Base-by-base conservation (phyloP, 208 protist species). In the Leptomonas pyrrhocoris region DNA sequence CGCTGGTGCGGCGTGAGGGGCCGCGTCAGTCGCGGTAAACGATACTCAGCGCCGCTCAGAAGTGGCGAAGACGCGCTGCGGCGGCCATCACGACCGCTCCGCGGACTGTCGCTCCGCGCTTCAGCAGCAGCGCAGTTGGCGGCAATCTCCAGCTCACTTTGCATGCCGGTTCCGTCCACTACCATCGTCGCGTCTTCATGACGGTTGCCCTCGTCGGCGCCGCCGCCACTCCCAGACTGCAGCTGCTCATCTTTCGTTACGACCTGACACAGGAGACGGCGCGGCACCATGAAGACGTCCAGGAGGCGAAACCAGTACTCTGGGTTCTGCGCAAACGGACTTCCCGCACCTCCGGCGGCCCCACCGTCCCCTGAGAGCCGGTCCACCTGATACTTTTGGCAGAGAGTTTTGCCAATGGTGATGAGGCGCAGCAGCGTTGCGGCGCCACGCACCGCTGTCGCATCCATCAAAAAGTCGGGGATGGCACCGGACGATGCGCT, bases 301-400 rank as follows among this genome's bases (percentile, higher is more conserved):
- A 94, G 73, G 12, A 94, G 67, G 19, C 68, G 66, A 53, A 94
- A 90, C 88, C 88, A 93, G 28, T 77, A 69, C 49, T 68, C 65
- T n/a, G 55, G 21, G 30, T n/a, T 60, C 21, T 48, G 53, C 25
- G 43, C 7, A 25, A 45, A 42, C 27, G 19, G 2, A 28, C 43
- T 19, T 38, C 40, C 55, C 15, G 38, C n/a, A 60, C 38, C 60
- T 21, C 11, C 30, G 15, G 12, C 42, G 0, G 16, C 25, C n/a
- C 23, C 40, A 21, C 61, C 66, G 45, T 59, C 61, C 36, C 48
- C 40, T 18, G 50, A 38, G 34, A 45, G 25, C 7, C 58, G 65
- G 36, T 73, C 66, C 13, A 40, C 49, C 15, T 71, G 63, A 60
- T 87, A 84, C 67, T 68, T 79, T 50, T 62, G 61, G 68, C 85